Evolutionary conservation across 805 yeast species (phyloP), one percentile per base, ranked within the genome.

Genomic region (Dipodascopsis uninucleata): DNA sequence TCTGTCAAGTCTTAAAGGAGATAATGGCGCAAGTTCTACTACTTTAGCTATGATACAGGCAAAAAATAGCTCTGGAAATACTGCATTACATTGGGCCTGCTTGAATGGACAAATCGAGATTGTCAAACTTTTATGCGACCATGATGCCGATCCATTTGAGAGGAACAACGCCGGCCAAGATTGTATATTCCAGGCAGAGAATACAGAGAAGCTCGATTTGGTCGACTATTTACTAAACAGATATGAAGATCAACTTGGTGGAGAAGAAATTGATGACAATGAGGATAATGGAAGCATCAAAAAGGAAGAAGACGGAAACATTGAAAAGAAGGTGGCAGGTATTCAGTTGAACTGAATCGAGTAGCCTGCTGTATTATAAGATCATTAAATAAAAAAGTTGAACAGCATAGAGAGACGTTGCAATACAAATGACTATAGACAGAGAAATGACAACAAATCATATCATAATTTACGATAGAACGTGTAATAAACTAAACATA

Each of bases 1-100:
- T 9, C 35, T 52, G 4, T 36, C 53, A 17, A 16, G 17, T 12
- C 37, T 28, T 21, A 18, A n/a, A n/a, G n/a, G n/a, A n/a, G n/a
- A n/a, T n/a, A n/a, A n/a, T n/a, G n/a, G n/a, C n/a, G n/a, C n/a
- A n/a, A n/a, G n/a, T n/a, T n/a, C n/a, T 16, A 14, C 32, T 4
- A 22, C 38, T 10, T 34, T 24, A 14, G 16, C 37, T 12, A 64
- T 76, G 31, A 72, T 79, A 16, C 74, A 77, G 49, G 59, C 65
- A 16, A 72, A 70, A 43, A 93, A 93, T 61, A 83, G 78, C 39
- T 78, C 83, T 17, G 98, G 97, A 1, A 93, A 93, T 63, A 89
- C 98, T 0, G 84, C 97, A 1, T 71, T 93, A 53, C 97, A 93
- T 63, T 93, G 99, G 99, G 97, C 97, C 0, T 76, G 95, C 0